A percentile compares a stretch with the other conserved stretches of the same genome.
These are phyloP conservation scores for Populus hybrid DNA, from an alignment of 441 rosid species.

Conservation along the genomic window DNA sequence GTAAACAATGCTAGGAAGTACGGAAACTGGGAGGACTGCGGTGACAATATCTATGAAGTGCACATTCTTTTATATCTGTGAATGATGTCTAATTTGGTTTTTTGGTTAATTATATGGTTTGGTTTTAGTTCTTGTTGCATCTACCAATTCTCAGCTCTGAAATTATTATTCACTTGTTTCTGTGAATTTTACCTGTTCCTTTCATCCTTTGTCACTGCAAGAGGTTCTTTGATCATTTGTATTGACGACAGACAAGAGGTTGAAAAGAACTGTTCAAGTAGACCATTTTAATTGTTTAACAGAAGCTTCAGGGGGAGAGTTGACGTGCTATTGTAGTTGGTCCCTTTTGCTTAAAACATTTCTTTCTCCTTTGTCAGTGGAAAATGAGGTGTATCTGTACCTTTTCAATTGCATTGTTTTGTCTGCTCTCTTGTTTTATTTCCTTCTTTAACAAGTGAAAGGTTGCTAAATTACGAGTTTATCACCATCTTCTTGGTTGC, in stretches of 20 bases:
- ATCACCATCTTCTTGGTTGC: neutral
- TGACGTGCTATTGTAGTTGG: too few relatives aligned
- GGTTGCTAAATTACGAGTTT: too few relatives aligned
- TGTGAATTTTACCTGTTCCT: neutral
- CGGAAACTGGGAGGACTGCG: slow-evolving; percentile 11
- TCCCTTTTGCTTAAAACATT: too few relatives aligned
- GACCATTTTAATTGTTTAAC: neutral
- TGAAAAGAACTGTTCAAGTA: neutral
- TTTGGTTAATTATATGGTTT: neutral
- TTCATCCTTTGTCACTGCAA: neutral
- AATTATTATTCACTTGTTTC: neutral
- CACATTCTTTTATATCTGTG: slow-evolving; percentile 5
- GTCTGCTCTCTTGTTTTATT: too few relatives aligned
- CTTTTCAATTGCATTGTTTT: too few relatives aligned
- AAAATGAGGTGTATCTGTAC: too few relatives aligned
- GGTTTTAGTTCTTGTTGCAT: neutral
- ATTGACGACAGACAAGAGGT: neutral
- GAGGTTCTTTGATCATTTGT: neutral
- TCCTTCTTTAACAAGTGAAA: too few relatives aligned
- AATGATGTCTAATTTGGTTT: neutral
- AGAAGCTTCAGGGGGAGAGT: too few relatives aligned
- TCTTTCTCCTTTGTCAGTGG: neutral
- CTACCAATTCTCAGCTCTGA: neutral
- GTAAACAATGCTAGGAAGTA: slow-evolving; percentile 11
- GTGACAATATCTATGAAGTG: slow-evolving; percentile 2